Conservation (phyloP, 2,329 filamentous ascomycete species). For the Tolypocladium sp. region DNA sequence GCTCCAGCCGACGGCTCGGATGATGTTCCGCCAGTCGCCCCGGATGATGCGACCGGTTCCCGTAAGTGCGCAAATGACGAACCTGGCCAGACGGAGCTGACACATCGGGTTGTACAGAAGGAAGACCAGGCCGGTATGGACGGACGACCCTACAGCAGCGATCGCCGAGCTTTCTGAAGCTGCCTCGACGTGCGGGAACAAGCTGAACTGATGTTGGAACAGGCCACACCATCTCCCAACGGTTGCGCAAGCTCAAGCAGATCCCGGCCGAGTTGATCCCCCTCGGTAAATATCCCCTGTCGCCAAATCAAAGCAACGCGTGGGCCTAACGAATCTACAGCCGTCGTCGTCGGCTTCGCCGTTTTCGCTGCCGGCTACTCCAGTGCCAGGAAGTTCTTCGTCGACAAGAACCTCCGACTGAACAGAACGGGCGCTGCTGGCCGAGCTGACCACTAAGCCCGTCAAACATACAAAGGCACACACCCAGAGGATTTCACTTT, state of each 20-base stretch:
- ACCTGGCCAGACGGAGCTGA: conserved; percentile 13
- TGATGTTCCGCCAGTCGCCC: conserved; percentile 56
- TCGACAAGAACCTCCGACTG: conserved; percentile 90
- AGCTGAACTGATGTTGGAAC: conserved; percentile 4
- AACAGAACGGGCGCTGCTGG: conserved; percentile 53
- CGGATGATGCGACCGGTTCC: conserved; percentile 64
- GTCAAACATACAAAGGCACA: conserved; percentile 1
- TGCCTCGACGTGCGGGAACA: neutral
- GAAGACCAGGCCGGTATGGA: conserved; percentile 59
- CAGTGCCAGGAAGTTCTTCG: conserved; percentile 67
- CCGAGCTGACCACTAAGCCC: conserved; percentile 23
- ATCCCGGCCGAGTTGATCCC: conserved; percentile 92
- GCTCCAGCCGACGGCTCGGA: conserved; percentile 56
- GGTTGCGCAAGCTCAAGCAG: conserved; percentile 78
- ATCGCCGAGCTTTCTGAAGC: neutral
- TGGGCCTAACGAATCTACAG: conserved; percentile 30
- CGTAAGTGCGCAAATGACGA: conserved; percentile 36
- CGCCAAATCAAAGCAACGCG: neutral
- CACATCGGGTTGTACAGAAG: conserved; percentile 34
- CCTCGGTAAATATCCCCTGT: conserved; percentile 54
- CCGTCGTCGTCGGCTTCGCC: conserved; percentile 80
- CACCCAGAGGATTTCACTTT: conserved; percentile 3
- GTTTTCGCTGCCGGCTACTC: conserved; percentile 77
- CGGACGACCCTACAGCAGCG: neutral
- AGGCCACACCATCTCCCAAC: conserved; percentile 97